These are phyloP conservation scores for Testicularia cyperi DNA, from an alignment of 1,284 basidiomycete species.

Conservation along the genomic window DNA sequence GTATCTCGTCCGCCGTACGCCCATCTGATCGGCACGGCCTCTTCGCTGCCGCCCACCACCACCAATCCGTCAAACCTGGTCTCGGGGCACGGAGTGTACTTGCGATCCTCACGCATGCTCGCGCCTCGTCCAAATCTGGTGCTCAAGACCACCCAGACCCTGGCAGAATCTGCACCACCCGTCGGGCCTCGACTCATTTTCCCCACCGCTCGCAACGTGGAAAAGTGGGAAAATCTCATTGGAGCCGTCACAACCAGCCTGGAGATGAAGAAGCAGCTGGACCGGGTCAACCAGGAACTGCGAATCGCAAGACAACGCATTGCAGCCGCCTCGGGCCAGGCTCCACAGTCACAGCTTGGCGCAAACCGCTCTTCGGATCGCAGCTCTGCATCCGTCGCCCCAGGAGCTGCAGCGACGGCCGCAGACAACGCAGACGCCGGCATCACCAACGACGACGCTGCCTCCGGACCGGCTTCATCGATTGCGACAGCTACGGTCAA, in stretches of 20 bases:
- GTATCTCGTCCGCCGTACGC: constrained; percentile 46
- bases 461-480: too few species aligned
- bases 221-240: constrained; percentile 59
- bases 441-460: not conserved
- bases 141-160: constrained; percentile 42
- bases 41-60: constrained; percentile 47
- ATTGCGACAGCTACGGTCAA: not conserved
- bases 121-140: constrained; percentile 50
- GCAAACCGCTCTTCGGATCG: too few species aligned
- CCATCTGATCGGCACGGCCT: constrained; percentile 54
- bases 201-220: constrained; percentile 54
- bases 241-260: constrained; percentile 56
- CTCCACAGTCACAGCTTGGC: too few species aligned
- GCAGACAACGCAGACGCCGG: not conserved
- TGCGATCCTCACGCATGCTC: constrained; percentile 56
- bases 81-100: constrained; percentile 53
- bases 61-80: constrained; percentile 36
- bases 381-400: too few species aligned
- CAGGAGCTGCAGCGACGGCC: too few species aligned
- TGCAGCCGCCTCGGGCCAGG: constrained; percentile 7
- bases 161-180: constrained; percentile 48
- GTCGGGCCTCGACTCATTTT: constrained; percentile 51
- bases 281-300: constrained; percentile 47
- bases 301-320: constrained; percentile 30
- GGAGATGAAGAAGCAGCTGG: constrained; percentile 57